These are phyloP conservation scores for Trichomonas gallinae DNA, from an alignment of 208 protist species.

Conservation along the genomic window DNA sequence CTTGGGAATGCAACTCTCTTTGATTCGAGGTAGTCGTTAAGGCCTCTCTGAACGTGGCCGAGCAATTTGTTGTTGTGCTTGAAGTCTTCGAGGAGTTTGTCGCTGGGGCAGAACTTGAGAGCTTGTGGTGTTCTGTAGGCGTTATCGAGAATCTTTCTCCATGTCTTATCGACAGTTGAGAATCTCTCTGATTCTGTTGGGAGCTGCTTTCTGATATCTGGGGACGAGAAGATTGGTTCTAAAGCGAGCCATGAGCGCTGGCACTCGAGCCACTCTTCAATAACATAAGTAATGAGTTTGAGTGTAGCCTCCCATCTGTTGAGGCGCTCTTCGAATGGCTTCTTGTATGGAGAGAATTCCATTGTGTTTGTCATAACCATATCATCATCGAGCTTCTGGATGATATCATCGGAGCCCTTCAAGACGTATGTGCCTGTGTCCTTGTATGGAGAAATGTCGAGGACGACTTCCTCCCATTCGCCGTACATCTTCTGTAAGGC, in stretches of 20 bases:
- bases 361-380: conserved; percentile 34
- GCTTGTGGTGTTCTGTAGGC: conserved; percentile 47
- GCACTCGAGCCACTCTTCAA: conserved; percentile 48
- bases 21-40: conserved; percentile 66
- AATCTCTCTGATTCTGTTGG: conserved; percentile 70
- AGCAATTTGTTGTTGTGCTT: conserved; percentile 59
- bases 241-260: conserved; percentile 91
- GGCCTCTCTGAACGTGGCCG: conserved; percentile 61
- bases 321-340: conserved; percentile 41
- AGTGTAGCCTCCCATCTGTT: conserved; percentile 46
- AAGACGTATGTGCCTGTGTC: conserved; percentile 48
- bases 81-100: conserved; percentile 68
- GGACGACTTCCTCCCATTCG: conserved; percentile 41
- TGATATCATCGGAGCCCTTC: conserved; percentile 25
- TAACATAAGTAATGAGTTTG: conserved; percentile 39
- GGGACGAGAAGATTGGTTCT: conserved; percentile 86
- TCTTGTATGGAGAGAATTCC: conserved; percentile 57
- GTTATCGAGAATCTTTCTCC: conserved; percentile 41
- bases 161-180: conserved; percentile 41
- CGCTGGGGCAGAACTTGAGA: conserved; percentile 65
- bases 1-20: conserved; percentile 59
- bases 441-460: conserved; percentile 43
- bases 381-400: conserved; percentile 31
- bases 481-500: conserved; percentile 71
- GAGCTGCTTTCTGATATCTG: conserved; percentile 84